Evolutionary conservation across 208 protist genomes (phyloP).

Genomic region (Endotrypanum monterogeii): DNA sequence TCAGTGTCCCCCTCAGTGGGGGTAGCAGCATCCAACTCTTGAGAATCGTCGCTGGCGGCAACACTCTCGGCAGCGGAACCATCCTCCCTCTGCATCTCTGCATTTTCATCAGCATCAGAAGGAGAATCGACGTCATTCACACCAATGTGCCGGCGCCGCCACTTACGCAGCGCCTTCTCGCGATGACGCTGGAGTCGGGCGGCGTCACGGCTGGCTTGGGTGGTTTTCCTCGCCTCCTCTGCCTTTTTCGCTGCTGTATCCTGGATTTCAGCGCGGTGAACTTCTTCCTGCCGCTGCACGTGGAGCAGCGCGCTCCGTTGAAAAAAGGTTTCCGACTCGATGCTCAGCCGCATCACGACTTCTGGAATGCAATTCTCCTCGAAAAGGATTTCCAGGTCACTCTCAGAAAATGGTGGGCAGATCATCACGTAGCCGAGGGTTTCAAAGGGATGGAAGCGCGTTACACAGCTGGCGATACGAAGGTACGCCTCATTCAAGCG

Average conservation of each 20-base stretch:
- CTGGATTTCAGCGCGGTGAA: neutral
- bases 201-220: slow-evolving; percentile 24
- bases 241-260: neutral
- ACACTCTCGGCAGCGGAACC: neutral
- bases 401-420: slow-evolving; percentile 72
- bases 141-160: slow-evolving; percentile 91
- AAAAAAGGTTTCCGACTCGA: slow-evolving; percentile 54
- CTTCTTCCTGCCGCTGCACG: slow-evolving; percentile 19
- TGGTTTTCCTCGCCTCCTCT: slow-evolving; percentile 4
- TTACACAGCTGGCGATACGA: slow-evolving; percentile 78
- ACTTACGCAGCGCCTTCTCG: slow-evolving; percentile 66
- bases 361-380: slow-evolving; percentile 72
- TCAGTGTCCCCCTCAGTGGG: slow-evolving; percentile 3
- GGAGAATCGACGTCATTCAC: slow-evolving; percentile 54
- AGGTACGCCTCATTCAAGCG: slow-evolving; percentile 85
- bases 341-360: slow-evolving; percentile 61
- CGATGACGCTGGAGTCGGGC: slow-evolving; percentile 31
- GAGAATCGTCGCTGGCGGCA: neutral
- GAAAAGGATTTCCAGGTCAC: slow-evolving; percentile 79
- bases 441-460: slow-evolving; percentile 87
- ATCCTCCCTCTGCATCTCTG: slow-evolving; percentile 13
- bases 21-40: slow-evolving; percentile 27
- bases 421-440: slow-evolving; percentile 88
- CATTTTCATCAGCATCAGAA: slow-evolving; percentile 19
- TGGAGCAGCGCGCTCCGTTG: slow-evolving; percentile 28